These are phyloP conservation scores for Colletotrichum falcatum DNA, from an alignment of 2,329 filamentous ascomycete genomes.

Conservation along the genomic window DNA sequence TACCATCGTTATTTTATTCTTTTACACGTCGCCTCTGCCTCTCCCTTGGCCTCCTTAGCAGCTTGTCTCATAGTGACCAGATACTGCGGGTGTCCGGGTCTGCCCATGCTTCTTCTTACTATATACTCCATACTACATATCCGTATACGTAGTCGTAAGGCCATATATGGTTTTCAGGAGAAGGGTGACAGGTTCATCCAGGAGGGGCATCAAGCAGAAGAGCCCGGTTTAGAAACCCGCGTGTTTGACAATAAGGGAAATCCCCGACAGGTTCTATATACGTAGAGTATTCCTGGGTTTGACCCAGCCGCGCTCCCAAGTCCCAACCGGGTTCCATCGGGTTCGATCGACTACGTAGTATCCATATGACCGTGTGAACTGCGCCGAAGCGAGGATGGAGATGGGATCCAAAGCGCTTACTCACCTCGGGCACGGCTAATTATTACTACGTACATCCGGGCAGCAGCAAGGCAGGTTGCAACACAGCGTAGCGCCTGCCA, in stretches of 20 bases:
- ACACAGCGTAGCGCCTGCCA: neutral
- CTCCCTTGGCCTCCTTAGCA: neutral
- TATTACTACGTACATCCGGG: no score
- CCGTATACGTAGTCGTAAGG: no score
- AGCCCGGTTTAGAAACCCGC: neutral
- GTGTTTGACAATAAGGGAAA: slow-evolving; percentile 6
- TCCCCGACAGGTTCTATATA: slow-evolving; percentile 17
- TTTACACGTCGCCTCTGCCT: neutral
- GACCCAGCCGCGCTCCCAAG: neutral
- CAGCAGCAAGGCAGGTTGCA: neutral
- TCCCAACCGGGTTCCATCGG: slow-evolving; percentile 17
- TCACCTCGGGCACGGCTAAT: neutral
- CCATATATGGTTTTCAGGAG: neutral
- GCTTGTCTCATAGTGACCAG: slow-evolving; percentile 3
- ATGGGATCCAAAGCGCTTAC: neutral
- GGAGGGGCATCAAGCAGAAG: slow-evolving; percentile 9
- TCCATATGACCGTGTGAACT: neutral
- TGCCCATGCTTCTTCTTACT: slow-evolving; percentile 13
- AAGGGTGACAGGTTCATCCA: slow-evolving; percentile 5
- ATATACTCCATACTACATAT: no score
- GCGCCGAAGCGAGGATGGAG: neutral
- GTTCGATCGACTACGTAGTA: slow-evolving; percentile 15
- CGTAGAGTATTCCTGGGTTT: neutral
- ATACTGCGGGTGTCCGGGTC: slow-evolving; percentile 11
- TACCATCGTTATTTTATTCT: neutral